phyloP scores from a whole-genome alignment of 805 yeast species.

The Hanseniaspora occidentalis region DNA sequence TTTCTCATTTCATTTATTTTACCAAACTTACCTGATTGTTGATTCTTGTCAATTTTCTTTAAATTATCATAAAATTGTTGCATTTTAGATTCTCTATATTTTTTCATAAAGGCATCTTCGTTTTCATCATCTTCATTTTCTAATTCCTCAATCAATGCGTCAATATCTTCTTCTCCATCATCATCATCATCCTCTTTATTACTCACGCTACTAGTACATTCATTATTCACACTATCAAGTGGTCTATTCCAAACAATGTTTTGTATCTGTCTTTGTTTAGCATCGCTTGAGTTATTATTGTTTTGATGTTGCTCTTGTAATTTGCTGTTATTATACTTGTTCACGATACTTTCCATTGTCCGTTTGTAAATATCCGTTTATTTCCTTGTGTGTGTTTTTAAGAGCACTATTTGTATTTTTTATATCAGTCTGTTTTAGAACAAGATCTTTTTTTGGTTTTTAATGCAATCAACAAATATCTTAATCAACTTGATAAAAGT shows the following conservation, averaged over 20 bases:
- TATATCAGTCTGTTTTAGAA: too few relatives aligned
- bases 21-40: conserved; percentile 33
- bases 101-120: conserved; percentile 36
- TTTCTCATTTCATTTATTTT: conserved; percentile 27
- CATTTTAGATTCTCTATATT: conserved; percentile 52
- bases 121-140: conserved; percentile 29
- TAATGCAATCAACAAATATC: too few relatives aligned
- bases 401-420: too few relatives aligned
- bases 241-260: too few relatives aligned
- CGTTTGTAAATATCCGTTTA: neutral
- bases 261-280: neutral
- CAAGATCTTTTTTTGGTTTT: too few relatives aligned
- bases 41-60: conserved; percentile 25
- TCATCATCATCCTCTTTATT: neutral
- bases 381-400: too few relatives aligned
- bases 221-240: neutral
- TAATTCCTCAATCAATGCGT: conserved; percentile 33
- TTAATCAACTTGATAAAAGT: too few relatives aligned
- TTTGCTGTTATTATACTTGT: neutral
- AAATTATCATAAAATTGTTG: conserved; percentile 38
- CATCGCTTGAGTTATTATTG: neutral
- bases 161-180: conserved; percentile 22
- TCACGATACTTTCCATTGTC: neutral
- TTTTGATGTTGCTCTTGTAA: neutral
- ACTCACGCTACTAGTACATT: neutral